Evolutionary conservation across 371 early-diverging fungal species (phyloP), one percentile per base, ranked within the genome.

Genomic region (Hamiltosporidium magnivora): DNA sequence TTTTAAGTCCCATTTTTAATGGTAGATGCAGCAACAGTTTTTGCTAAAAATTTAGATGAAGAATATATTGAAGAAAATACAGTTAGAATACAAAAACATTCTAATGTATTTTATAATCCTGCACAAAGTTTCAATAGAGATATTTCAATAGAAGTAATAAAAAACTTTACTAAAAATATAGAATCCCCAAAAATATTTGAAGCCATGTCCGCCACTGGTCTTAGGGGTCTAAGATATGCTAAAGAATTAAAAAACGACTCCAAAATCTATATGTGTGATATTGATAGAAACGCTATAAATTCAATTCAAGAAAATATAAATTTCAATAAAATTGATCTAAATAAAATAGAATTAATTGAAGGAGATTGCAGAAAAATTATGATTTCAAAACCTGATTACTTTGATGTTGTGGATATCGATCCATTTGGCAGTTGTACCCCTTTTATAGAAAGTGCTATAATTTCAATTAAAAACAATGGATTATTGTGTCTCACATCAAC

Each of bases 401-500:
- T 74, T 73, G 80, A 84, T 68, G 79, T 84, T 25, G 80, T 84
- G 59, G 84, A 84, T 64, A 76, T 84, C 70, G 99, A 99, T 84
- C 99, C 99, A 9, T 99, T 94, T 81, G 99, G 99, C 25, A 86
- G 92, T 1, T 96, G 94, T 1, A 84, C 91, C 1, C 94, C 93
- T 2, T 99, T 94, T 79, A 78, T 97, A 11, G 95, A 96, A 73
- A 91, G 86, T 41, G 96, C 97, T 6, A 87, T 98, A 0, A 89
- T 91, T 69, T 85, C 90, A 0, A 89, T 96, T 3, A 83, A 87
- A 54, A 88, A 92, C 64, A 94, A 93, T 59, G 99, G 91, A 80
- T 80, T 99, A 39, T 82, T 99, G 38, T 94, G 94, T 79, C 87
- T 99, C 39, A 99, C 99, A 1, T 93, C 96, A 81, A 99, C 99